phyloP scores from a whole-genome alignment of 2,329 filamentous ascomycete genomes.

The Arthroderma sp. region DNA sequence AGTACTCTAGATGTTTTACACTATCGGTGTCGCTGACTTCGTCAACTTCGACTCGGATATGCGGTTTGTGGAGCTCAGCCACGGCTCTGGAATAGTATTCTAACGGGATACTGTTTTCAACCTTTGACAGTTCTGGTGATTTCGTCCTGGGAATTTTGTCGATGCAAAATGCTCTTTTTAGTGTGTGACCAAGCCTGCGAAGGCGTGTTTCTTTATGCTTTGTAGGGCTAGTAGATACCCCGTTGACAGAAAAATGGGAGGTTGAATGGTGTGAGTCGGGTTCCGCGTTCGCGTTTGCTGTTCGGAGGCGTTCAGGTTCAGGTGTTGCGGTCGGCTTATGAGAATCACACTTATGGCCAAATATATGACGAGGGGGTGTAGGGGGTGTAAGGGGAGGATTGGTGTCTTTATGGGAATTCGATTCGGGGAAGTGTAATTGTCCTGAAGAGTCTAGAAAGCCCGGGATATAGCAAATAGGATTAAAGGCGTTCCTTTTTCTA shows the following conservation, averaged over 20 bases:
- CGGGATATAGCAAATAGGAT: constrained; percentile 12
- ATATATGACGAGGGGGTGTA: too few relatives aligned
- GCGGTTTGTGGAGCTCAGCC: neutral
- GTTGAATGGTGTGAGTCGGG: too few relatives aligned
- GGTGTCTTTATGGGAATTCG: too few relatives aligned
- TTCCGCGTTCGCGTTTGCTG: too few relatives aligned
- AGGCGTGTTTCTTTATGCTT: too few relatives aligned
- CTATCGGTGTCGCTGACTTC: neutral
- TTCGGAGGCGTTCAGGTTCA: too few relatives aligned
- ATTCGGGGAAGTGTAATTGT: constrained; percentile 4
- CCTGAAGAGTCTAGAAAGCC: constrained; percentile 4
- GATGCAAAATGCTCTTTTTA: neutral
- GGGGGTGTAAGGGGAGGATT: too few relatives aligned
- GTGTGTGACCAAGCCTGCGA: neutral
- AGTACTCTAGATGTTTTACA: neutral
- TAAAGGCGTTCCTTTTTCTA: constrained; percentile 5
- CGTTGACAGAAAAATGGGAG: too few relatives aligned
- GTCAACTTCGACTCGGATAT: neutral
- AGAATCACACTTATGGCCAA: too few relatives aligned
- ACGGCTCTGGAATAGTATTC: neutral
- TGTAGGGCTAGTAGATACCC: too few relatives aligned
- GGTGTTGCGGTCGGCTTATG: too few relatives aligned
- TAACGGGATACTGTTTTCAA: neutral
- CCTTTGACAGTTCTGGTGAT: neutral
- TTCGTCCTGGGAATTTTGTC: neutral